Evolutionary conservation across 495 filamentous ascomycete species (phyloP).

Genomic region (Penicillium manginii): DNA sequence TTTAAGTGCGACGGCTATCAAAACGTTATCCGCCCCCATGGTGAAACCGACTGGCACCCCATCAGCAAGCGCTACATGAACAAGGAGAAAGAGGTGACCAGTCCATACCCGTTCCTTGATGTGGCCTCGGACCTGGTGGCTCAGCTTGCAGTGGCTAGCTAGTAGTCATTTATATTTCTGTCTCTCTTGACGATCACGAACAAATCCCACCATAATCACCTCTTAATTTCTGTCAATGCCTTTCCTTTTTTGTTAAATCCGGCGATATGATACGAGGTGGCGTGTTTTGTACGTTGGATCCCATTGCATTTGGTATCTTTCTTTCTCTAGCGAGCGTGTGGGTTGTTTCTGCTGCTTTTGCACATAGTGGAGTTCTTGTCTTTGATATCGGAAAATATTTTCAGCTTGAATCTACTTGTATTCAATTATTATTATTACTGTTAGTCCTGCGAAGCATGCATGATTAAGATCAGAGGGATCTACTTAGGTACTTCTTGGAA

Average conservation of each 20-base stretch:
- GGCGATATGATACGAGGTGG: slow-evolving; percentile 1
- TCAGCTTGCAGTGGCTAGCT: slow-evolving; percentile 54
- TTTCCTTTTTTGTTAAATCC: slow-evolving; percentile 1
- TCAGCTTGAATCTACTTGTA: not conserved
- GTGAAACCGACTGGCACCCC: slow-evolving; percentile 49
- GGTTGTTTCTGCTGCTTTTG: slow-evolving; percentile 8
- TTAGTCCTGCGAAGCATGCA: not conserved
- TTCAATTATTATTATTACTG: not conserved
- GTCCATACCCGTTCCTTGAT: slow-evolving; percentile 60
- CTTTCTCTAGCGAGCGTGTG: slow-evolving; percentile 24
- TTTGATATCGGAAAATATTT: slow-evolving; percentile 16
- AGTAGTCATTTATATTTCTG: slow-evolving; percentile 9
- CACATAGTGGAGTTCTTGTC: slow-evolving; percentile 15
- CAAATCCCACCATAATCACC: slow-evolving; percentile 8
- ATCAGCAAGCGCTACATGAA: slow-evolving; percentile 53
- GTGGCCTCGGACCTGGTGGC: slow-evolving; percentile 58
- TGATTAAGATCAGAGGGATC: not conserved
- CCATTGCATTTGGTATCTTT: slow-evolving; percentile 16
- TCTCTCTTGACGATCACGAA: slow-evolving; percentile 20
- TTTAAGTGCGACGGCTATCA: slow-evolving; percentile 99
- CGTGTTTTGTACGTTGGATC: slow-evolving; percentile 13
- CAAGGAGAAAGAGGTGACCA: slow-evolving; percentile 59
- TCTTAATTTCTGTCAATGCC: slow-evolving; percentile 11
- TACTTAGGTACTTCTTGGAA: no score
- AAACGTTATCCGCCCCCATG: slow-evolving; percentile 61